Conservation (phyloP, 768 basidiomycete species). For the Pisolithus microcarpus region DNA sequence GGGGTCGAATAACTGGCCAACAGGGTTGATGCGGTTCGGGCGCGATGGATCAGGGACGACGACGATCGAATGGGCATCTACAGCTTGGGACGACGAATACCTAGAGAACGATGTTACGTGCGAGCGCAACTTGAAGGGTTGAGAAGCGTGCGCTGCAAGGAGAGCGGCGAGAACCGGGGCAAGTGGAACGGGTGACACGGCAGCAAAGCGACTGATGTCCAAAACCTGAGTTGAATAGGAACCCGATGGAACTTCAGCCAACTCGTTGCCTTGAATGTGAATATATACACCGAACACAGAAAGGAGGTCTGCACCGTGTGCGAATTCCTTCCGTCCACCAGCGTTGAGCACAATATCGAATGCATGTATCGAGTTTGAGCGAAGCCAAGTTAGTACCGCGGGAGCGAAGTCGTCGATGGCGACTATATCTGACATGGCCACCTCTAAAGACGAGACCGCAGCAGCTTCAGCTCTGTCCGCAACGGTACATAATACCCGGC, state of each 20-base stretch:
- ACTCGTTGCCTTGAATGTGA: constrained; percentile 14
- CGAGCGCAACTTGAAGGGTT: constrained; percentile 5
- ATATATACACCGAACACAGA: constrained; percentile 21
- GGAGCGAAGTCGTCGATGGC: constrained; percentile 10
- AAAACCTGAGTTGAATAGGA: constrained; percentile 12
- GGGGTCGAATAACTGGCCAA: constrained; percentile 24
- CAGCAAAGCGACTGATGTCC: constrained; percentile 16
- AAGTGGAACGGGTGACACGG: constrained; percentile 15
- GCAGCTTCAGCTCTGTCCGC: constrained; percentile 9
- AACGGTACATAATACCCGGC: constrained; percentile 19
- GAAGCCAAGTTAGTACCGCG: constrained; percentile 8
- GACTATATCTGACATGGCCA: constrained; percentile 8
- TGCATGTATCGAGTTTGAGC: constrained; percentile 7
- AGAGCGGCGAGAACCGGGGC: constrained; percentile 12
- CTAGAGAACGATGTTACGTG: constrained; percentile 7
- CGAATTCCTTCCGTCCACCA: constrained; percentile 9
- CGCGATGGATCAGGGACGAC: constrained; percentile 8
- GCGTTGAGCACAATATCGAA: constrained; percentile 23
- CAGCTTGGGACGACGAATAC: not conserved
- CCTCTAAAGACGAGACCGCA: constrained; percentile 8
- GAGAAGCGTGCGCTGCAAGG: constrained; percentile 13
- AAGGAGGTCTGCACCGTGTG: constrained; percentile 14
- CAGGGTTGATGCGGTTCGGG: constrained; percentile 17
- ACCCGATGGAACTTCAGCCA: constrained; percentile 13
- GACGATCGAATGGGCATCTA: constrained; percentile 10